These are phyloP conservation scores for Xanthoconium stramineum DNA, from an alignment of 768 basidiomycete species.

Conservation along the genomic window DNA sequence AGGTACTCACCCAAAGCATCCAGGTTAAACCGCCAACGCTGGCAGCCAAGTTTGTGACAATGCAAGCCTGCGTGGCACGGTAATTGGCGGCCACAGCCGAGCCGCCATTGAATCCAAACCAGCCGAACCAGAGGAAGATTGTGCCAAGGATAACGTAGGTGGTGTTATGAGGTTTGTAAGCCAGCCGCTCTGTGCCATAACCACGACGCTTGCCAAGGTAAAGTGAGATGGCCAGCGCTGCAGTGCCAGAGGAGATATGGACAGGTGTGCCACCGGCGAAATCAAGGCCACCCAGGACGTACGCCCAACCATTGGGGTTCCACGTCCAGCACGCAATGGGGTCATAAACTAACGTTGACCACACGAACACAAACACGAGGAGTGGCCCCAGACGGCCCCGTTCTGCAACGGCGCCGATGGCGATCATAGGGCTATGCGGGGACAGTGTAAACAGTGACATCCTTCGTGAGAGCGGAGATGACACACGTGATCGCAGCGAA, in stretches of 20 bases:
- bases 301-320: constrained; percentile 79
- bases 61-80: constrained; percentile 83
- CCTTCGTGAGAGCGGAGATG: neutral
- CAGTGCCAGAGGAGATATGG: constrained; percentile 91
- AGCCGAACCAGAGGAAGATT: constrained; percentile 90
- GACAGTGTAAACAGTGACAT: constrained; percentile 11
- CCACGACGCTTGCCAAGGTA: constrained; percentile 90
- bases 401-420: constrained; percentile 91
- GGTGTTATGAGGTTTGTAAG: constrained; percentile 94
- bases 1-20: constrained; percentile 75
- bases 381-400: constrained; percentile 81
- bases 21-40: constrained; percentile 85
- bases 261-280: constrained; percentile 97
- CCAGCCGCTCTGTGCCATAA: constrained; percentile 85
- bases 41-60: constrained; percentile 92
- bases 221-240: constrained; percentile 86
- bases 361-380: constrained; percentile 86
- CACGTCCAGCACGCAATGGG: constrained; percentile 97
- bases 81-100: constrained; percentile 86
- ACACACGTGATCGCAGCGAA: constrained; percentile 85
- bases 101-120: constrained; percentile 97
- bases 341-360: constrained; percentile 89
- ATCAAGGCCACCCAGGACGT: constrained; percentile 76
- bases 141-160: constrained; percentile 94
- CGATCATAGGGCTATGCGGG: constrained; percentile 67